phyloP scores from a whole-genome alignment of 2,329 filamentous ascomycete species.

The Cylindrodendrum hubeiense region DNA sequence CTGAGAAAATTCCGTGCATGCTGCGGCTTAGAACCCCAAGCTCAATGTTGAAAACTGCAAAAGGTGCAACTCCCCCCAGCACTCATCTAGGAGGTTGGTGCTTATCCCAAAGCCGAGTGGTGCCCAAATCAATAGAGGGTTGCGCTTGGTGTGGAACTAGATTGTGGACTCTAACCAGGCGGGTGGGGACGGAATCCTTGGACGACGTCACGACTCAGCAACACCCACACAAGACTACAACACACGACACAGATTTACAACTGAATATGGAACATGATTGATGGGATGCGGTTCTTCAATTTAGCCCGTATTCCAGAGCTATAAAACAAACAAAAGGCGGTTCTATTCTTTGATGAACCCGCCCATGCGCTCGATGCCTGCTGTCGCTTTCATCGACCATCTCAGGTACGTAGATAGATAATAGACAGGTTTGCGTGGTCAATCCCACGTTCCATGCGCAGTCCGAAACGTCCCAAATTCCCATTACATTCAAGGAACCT shows the following conservation, averaged over 20 bases:
- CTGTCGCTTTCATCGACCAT: slow-evolving; percentile 27
- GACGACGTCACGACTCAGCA: not conserved
- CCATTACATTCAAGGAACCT: not conserved
- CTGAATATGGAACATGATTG: not conserved
- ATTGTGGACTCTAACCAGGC: too few relatives aligned
- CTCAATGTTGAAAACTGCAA: too few relatives aligned
- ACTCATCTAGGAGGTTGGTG: too few relatives aligned
- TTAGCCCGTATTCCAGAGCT: slow-evolving; percentile 37
- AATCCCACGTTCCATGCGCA: not conserved
- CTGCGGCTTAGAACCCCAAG: too few relatives aligned
- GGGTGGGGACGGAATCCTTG: too few relatives aligned
- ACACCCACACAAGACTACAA: not conserved
- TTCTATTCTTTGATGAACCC: slow-evolving; percentile 21
- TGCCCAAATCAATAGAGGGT: too few relatives aligned
- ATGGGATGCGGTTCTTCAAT: slow-evolving; percentile 27
- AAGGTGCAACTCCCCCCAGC: too few relatives aligned
- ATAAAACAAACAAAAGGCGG: slow-evolving; percentile 11
- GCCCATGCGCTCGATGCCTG: slow-evolving; percentile 8
- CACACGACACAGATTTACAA: not conserved
- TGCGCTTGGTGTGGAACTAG: too few relatives aligned
- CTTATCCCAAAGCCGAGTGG: too few relatives aligned
- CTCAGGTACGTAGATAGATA: slow-evolving; percentile 21
- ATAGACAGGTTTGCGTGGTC: slow-evolving; percentile 1
- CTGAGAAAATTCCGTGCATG: too few relatives aligned
- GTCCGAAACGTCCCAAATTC: slow-evolving; percentile 12